Percentiles rank a stretch among this genome's conserved stretches.
Evolutionary conservation across 371 early-diverging fungal species (phyloP).

Genomic region (Basidiobolus meristosporus): DNA sequence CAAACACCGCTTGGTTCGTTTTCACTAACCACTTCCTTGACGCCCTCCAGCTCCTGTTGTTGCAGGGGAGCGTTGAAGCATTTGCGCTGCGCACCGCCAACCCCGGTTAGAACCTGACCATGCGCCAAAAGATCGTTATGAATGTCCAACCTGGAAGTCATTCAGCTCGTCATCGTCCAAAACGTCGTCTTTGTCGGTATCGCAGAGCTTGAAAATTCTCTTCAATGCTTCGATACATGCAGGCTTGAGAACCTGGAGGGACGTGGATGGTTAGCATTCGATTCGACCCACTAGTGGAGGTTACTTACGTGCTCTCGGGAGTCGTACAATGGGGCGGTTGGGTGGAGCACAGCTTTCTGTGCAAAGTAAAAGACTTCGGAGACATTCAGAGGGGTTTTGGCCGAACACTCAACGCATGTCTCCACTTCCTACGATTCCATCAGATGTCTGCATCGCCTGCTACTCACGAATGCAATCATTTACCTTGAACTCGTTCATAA

Average conservation of each 20-base stretch:
- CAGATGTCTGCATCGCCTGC: background rate
- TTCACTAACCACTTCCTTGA: slow-evolving; percentile 80
- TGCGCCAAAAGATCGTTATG: too few relatives aligned
- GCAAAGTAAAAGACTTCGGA: slow-evolving; percentile 98
- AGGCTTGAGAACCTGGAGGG: slow-evolving; percentile 44
- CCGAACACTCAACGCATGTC: slow-evolving; percentile 92
- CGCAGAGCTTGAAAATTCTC: slow-evolving; percentile 86
- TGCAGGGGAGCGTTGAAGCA: slow-evolving; percentile 89
- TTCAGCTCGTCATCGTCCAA: slow-evolving; percentile 86
- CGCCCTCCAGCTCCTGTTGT: slow-evolving; percentile 81
- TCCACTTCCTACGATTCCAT: slow-evolving; percentile 77
- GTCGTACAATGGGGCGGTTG: slow-evolving; percentile 90
- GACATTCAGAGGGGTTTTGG: slow-evolving; percentile 82
- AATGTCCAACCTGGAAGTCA: slow-evolving; percentile 64
- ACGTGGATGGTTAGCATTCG: background rate
- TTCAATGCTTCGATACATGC: slow-evolving; percentile 77
- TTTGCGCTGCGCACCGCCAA: slow-evolving; percentile 68
- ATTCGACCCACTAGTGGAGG: background rate
- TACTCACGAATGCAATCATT: slow-evolving; percentile 12
- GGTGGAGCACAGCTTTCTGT: slow-evolving; percentile 92
- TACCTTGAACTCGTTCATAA: slow-evolving; percentile 96
- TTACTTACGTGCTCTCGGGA: slow-evolving; percentile 61
- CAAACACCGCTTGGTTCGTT: slow-evolving; percentile 73
- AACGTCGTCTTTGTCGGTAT: slow-evolving; percentile 76
- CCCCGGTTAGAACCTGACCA: too few relatives aligned